Evolutionary conservation across 1,284 basidiomycete genomes (phyloP).

Genomic region (Puccinia hordei): DNA sequence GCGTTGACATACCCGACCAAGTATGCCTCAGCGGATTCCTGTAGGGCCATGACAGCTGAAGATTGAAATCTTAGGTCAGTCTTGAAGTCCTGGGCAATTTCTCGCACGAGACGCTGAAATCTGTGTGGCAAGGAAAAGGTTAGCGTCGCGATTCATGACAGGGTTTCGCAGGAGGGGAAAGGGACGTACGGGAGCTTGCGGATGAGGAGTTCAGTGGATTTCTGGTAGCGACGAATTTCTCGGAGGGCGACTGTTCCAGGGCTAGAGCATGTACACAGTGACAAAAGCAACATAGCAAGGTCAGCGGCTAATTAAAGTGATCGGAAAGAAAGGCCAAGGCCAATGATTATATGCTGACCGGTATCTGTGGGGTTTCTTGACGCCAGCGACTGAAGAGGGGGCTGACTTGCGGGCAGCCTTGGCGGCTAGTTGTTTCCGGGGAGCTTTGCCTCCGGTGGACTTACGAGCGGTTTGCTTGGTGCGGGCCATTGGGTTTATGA

Average conservation of each 20-base stretch:
- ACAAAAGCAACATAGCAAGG: not conserved
- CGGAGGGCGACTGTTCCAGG: slow-evolving; percentile 58
- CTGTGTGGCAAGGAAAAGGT: slow-evolving; percentile 39
- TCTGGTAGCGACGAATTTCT: slow-evolving; percentile 57
- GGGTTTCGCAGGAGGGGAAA: slow-evolving; percentile 19
- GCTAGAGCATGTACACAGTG: slow-evolving; percentile 31
- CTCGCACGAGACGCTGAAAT: slow-evolving; percentile 56
- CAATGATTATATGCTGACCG: slow-evolving; percentile 58
- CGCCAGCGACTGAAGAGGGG: slow-evolving; percentile 61
- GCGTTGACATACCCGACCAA: slow-evolving; percentile 57
- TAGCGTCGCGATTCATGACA: not conserved
- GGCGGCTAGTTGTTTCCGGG: slow-evolving; percentile 65
- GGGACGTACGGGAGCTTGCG: no score
- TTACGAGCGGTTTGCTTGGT: slow-evolving; percentile 69
- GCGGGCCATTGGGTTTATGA: slow-evolving; percentile 34
- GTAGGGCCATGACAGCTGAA: slow-evolving; percentile 75
- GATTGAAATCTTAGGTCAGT: slow-evolving; percentile 74
- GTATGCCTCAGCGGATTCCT: no score
- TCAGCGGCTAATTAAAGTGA: not conserved
- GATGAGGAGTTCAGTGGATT: slow-evolving; percentile 63
- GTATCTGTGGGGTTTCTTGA: slow-evolving; percentile 70
- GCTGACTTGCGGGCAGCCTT: slow-evolving; percentile 64
- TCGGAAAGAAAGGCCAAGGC: slow-evolving; percentile 65
- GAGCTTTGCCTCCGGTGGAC: slow-evolving; percentile 70
- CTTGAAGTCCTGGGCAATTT: slow-evolving; percentile 62